A percentile compares a stretch with the other conserved stretches of the same genome.
Evolutionary conservation across 129 eudicot species (phyloP).

Genomic region (Escallonia rubra): DNA sequence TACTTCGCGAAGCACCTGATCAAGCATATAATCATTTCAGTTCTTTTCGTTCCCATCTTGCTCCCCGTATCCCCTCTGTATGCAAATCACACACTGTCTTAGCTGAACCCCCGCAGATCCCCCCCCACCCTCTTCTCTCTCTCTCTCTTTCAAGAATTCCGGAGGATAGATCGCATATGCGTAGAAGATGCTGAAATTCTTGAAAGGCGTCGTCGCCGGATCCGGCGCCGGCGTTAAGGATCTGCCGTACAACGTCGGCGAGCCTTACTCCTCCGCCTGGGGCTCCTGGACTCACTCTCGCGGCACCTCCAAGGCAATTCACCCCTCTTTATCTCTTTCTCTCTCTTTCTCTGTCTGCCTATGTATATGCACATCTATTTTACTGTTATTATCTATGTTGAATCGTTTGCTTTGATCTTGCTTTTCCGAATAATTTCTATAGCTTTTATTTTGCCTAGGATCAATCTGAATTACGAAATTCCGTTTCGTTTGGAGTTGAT

Average conservation of each 20-base stretch:
- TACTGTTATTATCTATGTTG: background rate
- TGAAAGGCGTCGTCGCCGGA: conserved; percentile 91
- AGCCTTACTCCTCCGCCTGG: conserved; percentile 96
- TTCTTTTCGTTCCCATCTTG: background rate
- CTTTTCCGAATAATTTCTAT: background rate
- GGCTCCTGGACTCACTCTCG: conserved; percentile 94
- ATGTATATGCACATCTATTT: conserved; percentile 4
- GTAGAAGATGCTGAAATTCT: conserved; percentile 64
- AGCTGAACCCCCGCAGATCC: background rate
- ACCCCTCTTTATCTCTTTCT: background rate
- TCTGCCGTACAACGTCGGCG: conserved; percentile 93
- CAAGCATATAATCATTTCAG: background rate
- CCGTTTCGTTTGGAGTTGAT: no score
- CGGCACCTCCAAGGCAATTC: conserved; percentile 76
- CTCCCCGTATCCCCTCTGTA: background rate
- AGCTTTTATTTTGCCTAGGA: background rate
- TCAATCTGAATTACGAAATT: no score
- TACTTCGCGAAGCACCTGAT: background rate
- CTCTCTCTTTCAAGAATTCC: background rate
- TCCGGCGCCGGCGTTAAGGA: conserved; percentile 81
- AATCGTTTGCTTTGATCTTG: conserved; percentile 6
- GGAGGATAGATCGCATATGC: background rate
- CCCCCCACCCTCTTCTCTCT: background rate
- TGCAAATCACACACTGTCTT: conserved; percentile 2
- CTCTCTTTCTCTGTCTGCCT: background rate